Evolutionary conservation across 768 basidiomycete species (phyloP).

Genomic region (Suillus cothurnatus): DNA sequence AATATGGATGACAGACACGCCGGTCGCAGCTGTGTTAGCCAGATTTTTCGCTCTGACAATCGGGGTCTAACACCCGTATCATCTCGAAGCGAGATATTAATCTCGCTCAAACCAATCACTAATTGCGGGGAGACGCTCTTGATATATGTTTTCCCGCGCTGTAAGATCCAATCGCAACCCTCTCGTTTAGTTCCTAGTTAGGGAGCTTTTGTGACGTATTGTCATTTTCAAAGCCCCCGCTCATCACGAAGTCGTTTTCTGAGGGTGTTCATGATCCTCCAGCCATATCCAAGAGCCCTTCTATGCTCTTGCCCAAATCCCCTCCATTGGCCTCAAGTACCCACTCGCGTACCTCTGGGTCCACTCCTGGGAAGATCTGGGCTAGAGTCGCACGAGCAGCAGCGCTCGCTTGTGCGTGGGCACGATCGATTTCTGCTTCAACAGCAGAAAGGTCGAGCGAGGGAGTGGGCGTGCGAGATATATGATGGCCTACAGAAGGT

Average conservation of each 20-base stretch:
- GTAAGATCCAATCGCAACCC: not conserved
- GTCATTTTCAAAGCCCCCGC: not conserved
- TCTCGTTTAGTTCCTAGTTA: not conserved
- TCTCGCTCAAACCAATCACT: not conserved
- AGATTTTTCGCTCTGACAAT: not conserved
- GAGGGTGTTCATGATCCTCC: constrained; percentile 1
- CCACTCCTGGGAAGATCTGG: constrained; percentile 88
- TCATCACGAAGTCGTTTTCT: not conserved
- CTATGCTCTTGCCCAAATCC: constrained; percentile 89
- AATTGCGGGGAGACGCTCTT: constrained; percentile 1
- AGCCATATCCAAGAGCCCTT: constrained; percentile 75
- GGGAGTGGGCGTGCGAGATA: constrained; percentile 73
- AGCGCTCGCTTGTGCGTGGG: constrained; percentile 70
- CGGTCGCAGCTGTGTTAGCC: not conserved
- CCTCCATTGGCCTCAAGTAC: constrained; percentile 89
- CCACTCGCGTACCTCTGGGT: constrained; percentile 83
- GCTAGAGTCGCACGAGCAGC: constrained; percentile 75
- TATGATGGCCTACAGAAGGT: constrained; percentile 51
- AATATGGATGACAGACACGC: not conserved
- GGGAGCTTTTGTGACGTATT: not conserved
- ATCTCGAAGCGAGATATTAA: not conserved
- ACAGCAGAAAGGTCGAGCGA: constrained; percentile 69
- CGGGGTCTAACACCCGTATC: not conserved
- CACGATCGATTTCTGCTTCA: constrained; percentile 77
- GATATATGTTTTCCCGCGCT: not conserved